These are phyloP conservation scores for Boletus semigastroideus DNA, from an alignment of 1,284 basidiomycete genomes.

Conservation along the genomic window DNA sequence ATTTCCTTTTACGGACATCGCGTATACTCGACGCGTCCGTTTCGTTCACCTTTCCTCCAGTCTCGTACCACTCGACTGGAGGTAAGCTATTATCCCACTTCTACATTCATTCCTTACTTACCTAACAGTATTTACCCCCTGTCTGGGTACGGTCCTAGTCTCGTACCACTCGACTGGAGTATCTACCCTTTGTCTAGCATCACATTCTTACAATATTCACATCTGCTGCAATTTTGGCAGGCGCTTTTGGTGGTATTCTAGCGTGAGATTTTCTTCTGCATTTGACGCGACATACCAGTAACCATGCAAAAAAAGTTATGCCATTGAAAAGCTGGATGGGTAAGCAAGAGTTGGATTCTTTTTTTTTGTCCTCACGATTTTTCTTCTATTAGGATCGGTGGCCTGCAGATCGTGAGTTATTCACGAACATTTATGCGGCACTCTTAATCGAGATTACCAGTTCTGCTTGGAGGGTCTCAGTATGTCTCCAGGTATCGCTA, in stretches of 20 bases:
- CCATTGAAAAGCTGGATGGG: constrained; percentile 22
- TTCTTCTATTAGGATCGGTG: constrained; percentile 29
- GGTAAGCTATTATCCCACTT: too few relatives aligned
- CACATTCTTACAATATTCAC: constrained; percentile 11
- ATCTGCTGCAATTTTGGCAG: constrained; percentile 7
- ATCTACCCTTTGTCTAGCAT: too few relatives aligned
- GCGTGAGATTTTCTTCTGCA: constrained; percentile 29
- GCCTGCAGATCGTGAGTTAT: constrained; percentile 43
- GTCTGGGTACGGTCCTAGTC: too few relatives aligned
- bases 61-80: too few relatives aligned
- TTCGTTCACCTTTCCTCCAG: too few relatives aligned
- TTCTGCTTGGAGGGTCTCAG: constrained; percentile 35
- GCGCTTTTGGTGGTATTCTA: constrained; percentile 13
- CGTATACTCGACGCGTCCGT: too few relatives aligned
- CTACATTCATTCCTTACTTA: too few relatives aligned
- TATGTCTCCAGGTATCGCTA: neutral
- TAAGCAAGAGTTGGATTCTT: neutral
- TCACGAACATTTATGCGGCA: neutral
- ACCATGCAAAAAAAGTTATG: constrained; percentile 10
- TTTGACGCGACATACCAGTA: neutral
- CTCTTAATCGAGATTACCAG: constrained; percentile 15
- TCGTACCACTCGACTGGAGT: too few relatives aligned
- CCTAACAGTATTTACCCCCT: too few relatives aligned
- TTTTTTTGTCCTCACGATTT: too few relatives aligned
- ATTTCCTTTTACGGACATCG: too few relatives aligned